Evolutionary conservation across 2,329 filamentous ascomycete genomes (phyloP), one percentile per base, ranked within the genome.

Genomic region (Fusarium pilosicola): DNA sequence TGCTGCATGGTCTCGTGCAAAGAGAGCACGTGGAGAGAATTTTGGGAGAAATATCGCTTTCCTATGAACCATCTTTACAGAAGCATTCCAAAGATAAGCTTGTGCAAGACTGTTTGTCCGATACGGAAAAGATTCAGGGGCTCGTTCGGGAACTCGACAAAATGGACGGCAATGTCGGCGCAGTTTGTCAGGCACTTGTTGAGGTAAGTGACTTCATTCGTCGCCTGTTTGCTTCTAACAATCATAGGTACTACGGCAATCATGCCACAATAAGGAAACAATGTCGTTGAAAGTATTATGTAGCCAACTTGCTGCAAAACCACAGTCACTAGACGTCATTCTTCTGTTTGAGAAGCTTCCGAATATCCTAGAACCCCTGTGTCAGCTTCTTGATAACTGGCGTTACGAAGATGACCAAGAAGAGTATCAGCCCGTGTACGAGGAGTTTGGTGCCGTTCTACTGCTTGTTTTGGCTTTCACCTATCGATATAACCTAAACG

Each of bases 151-250:
- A 97, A 77, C 86, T 99, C 30, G 94, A 97, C 64, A 92, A 92
- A 57, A 95, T 96, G 88, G 94, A 97, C 77, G 96, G 96, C 3
- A 98, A 98, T 80, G 94, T 94, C 6, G 94, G 94, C 5, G 94
- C 94, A 5, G 94, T 97, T 24, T 93, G 93, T 57, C 91, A 92
- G 68, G 95, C 95, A 6, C 85, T 95, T 49, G 89, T 91, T 44
- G 92, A 94, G 84, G 91, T 92, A 80, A 76, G 86, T 62, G 6
- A 22, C 17, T 7, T 26, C 11, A 14, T 42, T 41, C 24, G 36
- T 15, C 5, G 14, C 17, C 11, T 39, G 11, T 22, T 7, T 24
- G 22, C 9, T 14, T 32, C 34, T 68, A 39, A 71, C 66, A 57
- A 73, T n/a, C 18, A 14, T 49, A 93, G 91, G 87, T 93, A 38